Base-by-base conservation (phyloP, 2,329 filamentous ascomycete species). In the Nannizziopsis barbatae region DNA sequence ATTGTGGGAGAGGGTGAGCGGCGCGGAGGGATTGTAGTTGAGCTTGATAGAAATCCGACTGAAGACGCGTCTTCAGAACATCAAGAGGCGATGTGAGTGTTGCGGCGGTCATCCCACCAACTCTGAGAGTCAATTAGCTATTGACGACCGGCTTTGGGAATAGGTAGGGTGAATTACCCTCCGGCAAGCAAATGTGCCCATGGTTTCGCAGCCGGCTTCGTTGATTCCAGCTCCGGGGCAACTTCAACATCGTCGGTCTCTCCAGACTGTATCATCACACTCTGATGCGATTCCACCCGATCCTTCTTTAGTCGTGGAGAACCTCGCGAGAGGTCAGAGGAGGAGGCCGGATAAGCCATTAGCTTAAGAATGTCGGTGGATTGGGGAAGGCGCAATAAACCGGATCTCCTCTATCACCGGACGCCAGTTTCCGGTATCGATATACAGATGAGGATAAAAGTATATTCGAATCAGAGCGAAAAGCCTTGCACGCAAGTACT, bases 61-160 rank as follows among this genome's bases (percentile, higher is more conserved):
- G 90, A 2, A 96, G 74, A 32, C 90, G 81, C 9, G 90, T 96
- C 66, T 94, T 94, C 44, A 96, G 76, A 30, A 95, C 89, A 62
- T 95, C 90, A 51, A 96, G 83, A 17, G 90, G 90, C 7, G 87
- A 88, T 1, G 90, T 95, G n/a, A 95, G 69, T n/a, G 85, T 82
- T 18, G 90, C 86, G 9, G 90, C 83, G 14, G 86, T 88, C 82
- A 95, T 93, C 57, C 89, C 89, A 57, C 89, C 89, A 45, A 86
- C 70, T 37, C 89, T 94, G 56, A 20, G 33, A 10, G 11, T 41
- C 9, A 49, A 46, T 50, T 49, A 52, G 51, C 35, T 27, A 27
- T 27, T 27, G 22, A 4, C 3, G 22, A 7, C 7, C 22, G 7
- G 22, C 22, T 27, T 27, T 27, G 22, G 7, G 22, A 3, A 27